Evolutionary conservation across 805 yeast genomes (phyloP).

Genomic region (Lipomyces spencermartinsiae): DNA sequence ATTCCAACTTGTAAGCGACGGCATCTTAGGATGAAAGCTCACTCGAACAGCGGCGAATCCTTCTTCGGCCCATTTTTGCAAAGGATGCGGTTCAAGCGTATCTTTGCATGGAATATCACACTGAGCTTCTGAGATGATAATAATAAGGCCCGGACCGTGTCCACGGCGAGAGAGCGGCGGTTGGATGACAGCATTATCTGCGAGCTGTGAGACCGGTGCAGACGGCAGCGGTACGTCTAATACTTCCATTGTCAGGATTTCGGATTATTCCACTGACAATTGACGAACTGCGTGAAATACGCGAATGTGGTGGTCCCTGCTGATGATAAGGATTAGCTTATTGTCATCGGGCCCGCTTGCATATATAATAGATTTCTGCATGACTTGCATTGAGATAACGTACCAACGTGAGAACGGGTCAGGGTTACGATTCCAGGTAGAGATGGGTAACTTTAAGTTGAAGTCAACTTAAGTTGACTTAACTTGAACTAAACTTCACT

Average conservation of each 20-base stretch:
- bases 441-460: too few relatives aligned
- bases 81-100: background rate
- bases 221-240: background rate
- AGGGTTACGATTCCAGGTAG: too few relatives aligned
- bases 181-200: background rate
- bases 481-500: too few relatives aligned
- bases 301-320: too few relatives aligned
- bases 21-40: background rate
- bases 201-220: background rate
- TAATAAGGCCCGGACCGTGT: background rate
- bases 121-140: background rate
- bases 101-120: background rate
- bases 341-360: too few relatives aligned
- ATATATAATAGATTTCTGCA: too few relatives aligned
- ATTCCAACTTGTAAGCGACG: background rate
- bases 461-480: too few relatives aligned
- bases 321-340: too few relatives aligned
- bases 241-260: background rate
- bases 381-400: too few relatives aligned
- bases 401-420: too few relatives aligned
- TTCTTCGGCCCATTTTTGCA: conserved; percentile 3
- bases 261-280: background rate
- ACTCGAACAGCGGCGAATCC: background rate
- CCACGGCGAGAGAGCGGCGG: background rate
- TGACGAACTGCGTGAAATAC: too few relatives aligned